Conservation (phyloP, 495 filamentous ascomycete species). For the Penicillium nucicola region DNA sequence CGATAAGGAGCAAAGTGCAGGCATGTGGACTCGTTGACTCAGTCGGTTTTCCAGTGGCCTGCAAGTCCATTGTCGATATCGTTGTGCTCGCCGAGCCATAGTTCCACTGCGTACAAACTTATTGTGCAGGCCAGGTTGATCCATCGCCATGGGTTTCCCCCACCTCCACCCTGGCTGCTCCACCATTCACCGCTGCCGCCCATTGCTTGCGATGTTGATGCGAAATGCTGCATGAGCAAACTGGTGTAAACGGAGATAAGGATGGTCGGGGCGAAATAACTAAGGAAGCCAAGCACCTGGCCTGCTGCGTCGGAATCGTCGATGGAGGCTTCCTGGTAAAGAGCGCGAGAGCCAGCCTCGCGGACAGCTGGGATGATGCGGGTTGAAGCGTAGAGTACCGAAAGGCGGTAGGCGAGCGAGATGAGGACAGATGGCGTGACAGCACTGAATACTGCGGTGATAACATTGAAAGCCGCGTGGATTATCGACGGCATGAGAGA, state of each 20-base stretch:
- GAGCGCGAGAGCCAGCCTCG: constrained; percentile 75
- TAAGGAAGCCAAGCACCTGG: constrained; percentile 73
- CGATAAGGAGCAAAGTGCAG: background rate
- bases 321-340: constrained; percentile 77
- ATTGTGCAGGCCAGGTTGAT: constrained; percentile 86
- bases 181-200: constrained; percentile 75
- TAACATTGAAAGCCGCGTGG: constrained; percentile 79
- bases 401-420: constrained; percentile 84
- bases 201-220: constrained; percentile 59
- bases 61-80: constrained; percentile 64
- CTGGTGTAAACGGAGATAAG: constrained; percentile 97
- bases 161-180: constrained; percentile 73
- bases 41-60: constrained; percentile 92
- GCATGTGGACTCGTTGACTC: constrained; percentile 25
- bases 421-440: constrained; percentile 95
- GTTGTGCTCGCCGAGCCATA: constrained; percentile 75
- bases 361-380: constrained; percentile 92
- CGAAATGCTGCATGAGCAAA: constrained; percentile 92
- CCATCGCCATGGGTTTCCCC: constrained; percentile 89
- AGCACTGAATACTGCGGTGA: constrained; percentile 84
- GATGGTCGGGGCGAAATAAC: constrained; percentile 90
- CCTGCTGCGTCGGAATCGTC: constrained; percentile 83
- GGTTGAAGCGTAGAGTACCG: constrained; percentile 93
- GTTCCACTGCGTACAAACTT: constrained; percentile 81
- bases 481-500: constrained; percentile 78